A percentile compares a stretch with the other conserved stretches of the same genome.
phyloP scores from a whole-genome alignment of 805 yeast species.

The Metschnikowia peoriensis region DNA sequence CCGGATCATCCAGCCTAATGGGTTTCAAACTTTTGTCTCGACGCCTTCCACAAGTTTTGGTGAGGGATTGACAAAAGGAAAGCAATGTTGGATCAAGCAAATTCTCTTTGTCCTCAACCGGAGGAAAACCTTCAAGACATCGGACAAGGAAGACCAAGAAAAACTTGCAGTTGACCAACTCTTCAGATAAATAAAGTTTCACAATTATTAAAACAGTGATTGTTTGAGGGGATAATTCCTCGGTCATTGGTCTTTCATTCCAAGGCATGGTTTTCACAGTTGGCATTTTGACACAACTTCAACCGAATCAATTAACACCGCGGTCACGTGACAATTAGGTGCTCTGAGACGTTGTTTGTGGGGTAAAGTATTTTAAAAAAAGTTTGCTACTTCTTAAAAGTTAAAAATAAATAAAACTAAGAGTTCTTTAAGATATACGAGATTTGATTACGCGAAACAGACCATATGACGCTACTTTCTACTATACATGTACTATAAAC shows the following conservation, averaged over 20 bases:
- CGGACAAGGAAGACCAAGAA: conserved; percentile 6
- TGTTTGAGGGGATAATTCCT: conserved; percentile 53
- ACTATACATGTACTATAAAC: no score
- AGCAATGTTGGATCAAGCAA: conserved; percentile 9
- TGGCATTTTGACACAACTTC: neutral
- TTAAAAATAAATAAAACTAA: no score
- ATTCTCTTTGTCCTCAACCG: conserved; percentile 4
- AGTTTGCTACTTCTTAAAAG: no score
- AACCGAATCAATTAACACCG: neutral
- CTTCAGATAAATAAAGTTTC: conserved; percentile 43
- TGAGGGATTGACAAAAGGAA: conserved; percentile 11
- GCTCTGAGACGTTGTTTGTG: neutral
- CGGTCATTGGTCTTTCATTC: conserved; percentile 13
- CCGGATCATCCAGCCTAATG: neutral
- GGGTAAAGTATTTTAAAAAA: neutral
- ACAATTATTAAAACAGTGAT: conserved; percentile 50
- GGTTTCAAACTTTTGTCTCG: neutral
- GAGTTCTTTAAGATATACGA: no score
- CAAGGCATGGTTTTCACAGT: neutral
- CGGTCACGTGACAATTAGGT: neutral
- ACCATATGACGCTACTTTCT: no score
- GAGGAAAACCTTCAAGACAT: conserved; percentile 13
- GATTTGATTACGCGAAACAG: no score
- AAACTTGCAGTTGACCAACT: conserved; percentile 24
- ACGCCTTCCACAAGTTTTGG: neutral